Evolutionary conservation across 2,329 filamentous ascomycete species (phyloP), one percentile per base, ranked within the genome.

Genomic region (Pseudocercospora macadamiae): DNA sequence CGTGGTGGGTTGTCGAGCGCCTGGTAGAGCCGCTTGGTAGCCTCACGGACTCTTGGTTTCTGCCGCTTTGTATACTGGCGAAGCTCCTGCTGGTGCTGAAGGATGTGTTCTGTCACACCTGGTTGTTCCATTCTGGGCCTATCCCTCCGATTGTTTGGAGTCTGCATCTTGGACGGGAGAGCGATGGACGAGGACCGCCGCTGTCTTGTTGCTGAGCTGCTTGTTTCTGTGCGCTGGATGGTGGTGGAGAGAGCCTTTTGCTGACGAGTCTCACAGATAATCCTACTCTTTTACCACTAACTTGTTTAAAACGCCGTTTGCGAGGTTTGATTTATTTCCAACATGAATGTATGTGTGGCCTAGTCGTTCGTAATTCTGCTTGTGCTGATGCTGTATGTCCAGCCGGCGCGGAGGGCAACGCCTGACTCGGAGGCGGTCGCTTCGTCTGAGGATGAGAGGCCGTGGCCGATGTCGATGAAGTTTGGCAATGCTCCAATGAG

Each of bases 401-500:
- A 70, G 69, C 61, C 67, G 61, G 83, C 87, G 56, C 86, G 93
- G 68, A 89, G 90, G 54, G 92, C 91, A 6, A 97, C 93, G 1
- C 93, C 93, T 19, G 95, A 97, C 72, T 97, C 93, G 3, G 93
- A 97, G 73, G 93, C 91, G 52, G 80, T 97, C 60, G 92, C 89
- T 53, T 97, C 93, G 66, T 97, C 93, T 10, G 95, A 97, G 74
- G 95, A 97, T 74, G 95, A 99, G 75, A 83, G 68, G 28, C 71
- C 71, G 4, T 73, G 71, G 71, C 71, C 71, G 25, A 57, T 66
- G 39, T 80, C 57, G 89, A 96, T 61, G 82, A 86, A 66, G 26
- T 73, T 71, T 82, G 84, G 65, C 81, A 71, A 60, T 62, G 67
- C 67, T 21, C 66, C 66, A 25, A 57, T 68, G 51, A 66, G 66